These are phyloP conservation scores for Ceratocystiopsis sp. DNA, from an alignment of 2,329 filamentous ascomycete species.

Conservation along the genomic window DNA sequence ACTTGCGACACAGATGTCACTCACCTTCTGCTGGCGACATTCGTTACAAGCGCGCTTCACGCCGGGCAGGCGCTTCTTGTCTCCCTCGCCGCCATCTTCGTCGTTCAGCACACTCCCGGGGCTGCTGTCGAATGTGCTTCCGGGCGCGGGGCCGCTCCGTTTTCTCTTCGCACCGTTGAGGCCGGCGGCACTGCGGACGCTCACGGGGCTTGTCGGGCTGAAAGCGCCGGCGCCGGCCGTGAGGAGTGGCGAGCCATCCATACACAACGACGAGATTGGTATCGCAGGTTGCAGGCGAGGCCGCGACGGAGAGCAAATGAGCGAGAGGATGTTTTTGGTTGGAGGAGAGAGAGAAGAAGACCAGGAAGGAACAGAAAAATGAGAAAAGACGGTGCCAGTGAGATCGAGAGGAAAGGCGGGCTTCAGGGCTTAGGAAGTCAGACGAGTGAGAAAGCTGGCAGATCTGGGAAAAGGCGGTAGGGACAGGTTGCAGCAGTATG, in stretches of 20 bases:
- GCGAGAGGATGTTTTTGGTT: background rate
- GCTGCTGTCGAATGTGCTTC: constrained; percentile 34
- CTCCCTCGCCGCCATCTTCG: constrained; percentile 36
- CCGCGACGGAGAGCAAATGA: background rate
- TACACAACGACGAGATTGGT: constrained; percentile 10
- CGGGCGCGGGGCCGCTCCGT: constrained; percentile 24
- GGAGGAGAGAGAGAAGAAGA: background rate
- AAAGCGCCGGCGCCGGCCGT: constrained; percentile 16
- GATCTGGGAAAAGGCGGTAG: too few species aligned
- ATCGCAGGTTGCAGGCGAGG: background rate
- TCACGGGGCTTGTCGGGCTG: constrained; percentile 39
- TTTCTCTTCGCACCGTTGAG: constrained; percentile 40
- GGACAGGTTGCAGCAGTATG: too few species aligned
- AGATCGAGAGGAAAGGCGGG: too few species aligned
- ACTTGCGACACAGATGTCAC: constrained; percentile 12
- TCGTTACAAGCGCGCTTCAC: constrained; percentile 73
- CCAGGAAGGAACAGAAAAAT: background rate
- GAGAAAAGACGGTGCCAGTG: background rate
- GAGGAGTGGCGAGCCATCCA: constrained; percentile 21
- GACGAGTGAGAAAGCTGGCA: too few species aligned
- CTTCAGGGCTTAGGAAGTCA: background rate
- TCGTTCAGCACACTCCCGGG: constrained; percentile 41
- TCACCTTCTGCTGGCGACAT: constrained; percentile 72
- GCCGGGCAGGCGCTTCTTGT: constrained; percentile 48
- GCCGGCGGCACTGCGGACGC: constrained; percentile 28